A percentile compares a stretch with the other conserved stretches of the same genome.
Evolutionary conservation across 495 filamentous ascomycete species (phyloP).

Genomic region (Durotheca rogersii): DNA sequence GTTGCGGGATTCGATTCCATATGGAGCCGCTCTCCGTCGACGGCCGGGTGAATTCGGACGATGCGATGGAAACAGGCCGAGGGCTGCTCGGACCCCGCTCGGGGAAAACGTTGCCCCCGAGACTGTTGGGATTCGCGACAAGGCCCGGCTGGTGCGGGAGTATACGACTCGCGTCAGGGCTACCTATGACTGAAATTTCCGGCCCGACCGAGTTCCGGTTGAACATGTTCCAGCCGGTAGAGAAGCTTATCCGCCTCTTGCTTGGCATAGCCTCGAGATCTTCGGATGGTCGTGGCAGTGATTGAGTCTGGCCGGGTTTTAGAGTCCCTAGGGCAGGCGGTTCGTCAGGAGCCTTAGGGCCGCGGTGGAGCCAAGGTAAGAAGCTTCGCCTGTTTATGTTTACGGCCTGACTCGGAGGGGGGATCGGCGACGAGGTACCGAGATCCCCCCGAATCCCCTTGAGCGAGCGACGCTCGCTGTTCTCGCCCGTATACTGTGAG

Average conservation of each 20-base stretch:
- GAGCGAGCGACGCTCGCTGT: slow-evolving; percentile 41
- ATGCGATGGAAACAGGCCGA: slow-evolving; percentile 75
- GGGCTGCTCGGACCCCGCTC: slow-evolving; percentile 68
- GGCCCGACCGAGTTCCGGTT: slow-evolving; percentile 53
- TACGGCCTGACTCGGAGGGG: slow-evolving; percentile 25
- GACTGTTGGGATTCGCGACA: slow-evolving; percentile 63
- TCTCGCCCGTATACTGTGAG: slow-evolving; percentile 44
- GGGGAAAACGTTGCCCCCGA: slow-evolving; percentile 68
- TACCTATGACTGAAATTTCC: slow-evolving; percentile 38
- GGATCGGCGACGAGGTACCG: slow-evolving; percentile 30
- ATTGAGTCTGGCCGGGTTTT: slow-evolving; percentile 77
- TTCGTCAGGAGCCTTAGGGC: slow-evolving; percentile 68
- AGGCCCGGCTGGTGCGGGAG: slow-evolving; percentile 57
- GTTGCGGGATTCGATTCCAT: slow-evolving; percentile 43
- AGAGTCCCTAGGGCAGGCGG: slow-evolving; percentile 71
- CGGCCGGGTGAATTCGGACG: slow-evolving; percentile 75
- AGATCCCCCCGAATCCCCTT: slow-evolving; percentile 34
- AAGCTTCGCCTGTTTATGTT: slow-evolving; percentile 45
- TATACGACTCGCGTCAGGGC: slow-evolving; percentile 40
- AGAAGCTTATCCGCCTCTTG: slow-evolving; percentile 54
- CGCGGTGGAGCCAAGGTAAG: slow-evolving; percentile 66
- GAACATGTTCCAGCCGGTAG: slow-evolving; percentile 55
- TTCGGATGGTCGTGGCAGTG: slow-evolving; percentile 63
- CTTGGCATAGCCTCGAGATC: slow-evolving; percentile 44
- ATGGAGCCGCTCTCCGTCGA: slow-evolving; percentile 70